Evolutionary conservation across 345 rosid species (phyloP).

Genomic region (Salix koriyanagi): DNA sequence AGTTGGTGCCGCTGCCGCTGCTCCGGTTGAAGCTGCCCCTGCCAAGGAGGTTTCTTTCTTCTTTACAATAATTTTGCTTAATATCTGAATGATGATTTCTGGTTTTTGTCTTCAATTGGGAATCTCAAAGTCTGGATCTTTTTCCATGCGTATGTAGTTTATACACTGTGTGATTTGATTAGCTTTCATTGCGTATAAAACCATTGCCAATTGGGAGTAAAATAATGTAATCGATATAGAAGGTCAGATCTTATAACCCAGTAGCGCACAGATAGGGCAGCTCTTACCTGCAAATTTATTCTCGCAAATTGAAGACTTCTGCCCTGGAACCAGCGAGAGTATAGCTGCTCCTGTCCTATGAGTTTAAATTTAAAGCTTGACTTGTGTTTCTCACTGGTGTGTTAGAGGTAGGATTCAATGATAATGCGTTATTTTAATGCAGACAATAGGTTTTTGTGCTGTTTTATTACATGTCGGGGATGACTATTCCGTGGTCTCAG

Average conservation of each 20-base stretch:
- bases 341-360: background rate
- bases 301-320: background rate
- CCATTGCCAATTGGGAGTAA: background rate
- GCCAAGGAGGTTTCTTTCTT: slow-evolving; percentile 26
- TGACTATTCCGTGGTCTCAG: background rate
- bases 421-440: background rate
- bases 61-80: background rate
- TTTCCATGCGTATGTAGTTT: background rate
- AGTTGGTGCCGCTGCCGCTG: slow-evolving; percentile 48
- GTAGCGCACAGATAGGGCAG: background rate
- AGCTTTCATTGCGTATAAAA: background rate
- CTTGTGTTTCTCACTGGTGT: background rate
- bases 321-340: background rate
- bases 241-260: background rate
- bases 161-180: background rate
- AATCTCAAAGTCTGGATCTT: background rate
- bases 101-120: background rate
- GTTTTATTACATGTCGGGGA: background rate
- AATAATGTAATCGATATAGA: background rate
- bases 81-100: background rate
- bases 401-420: background rate
- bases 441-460: no score
- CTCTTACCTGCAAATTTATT: no score
- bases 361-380: background rate
- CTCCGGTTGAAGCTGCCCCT: slow-evolving; percentile 22